phyloP scores from a whole-genome alignment of 768 basidiomycete genomes.

The Hydnum rufescens region DNA sequence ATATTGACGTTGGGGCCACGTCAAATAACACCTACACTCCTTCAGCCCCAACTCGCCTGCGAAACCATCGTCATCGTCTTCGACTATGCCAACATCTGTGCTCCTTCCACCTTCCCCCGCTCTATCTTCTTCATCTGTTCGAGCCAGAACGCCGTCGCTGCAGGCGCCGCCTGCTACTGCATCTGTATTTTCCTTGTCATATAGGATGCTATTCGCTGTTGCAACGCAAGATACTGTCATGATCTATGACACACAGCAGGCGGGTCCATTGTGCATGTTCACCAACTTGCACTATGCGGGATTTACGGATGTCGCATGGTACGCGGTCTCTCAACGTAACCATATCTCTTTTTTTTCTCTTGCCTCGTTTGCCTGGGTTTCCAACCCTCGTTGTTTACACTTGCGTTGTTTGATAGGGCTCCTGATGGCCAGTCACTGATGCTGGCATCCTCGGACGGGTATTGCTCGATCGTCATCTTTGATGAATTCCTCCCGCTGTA shows the following conservation, averaged over 20 bases:
- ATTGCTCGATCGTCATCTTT: slow-evolving; percentile 87
- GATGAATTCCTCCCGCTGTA: slow-evolving; percentile 82
- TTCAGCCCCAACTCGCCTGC: slow-evolving; percentile 14
- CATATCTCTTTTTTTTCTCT: slow-evolving; percentile 1
- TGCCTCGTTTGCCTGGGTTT: background rate
- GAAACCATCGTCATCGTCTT: slow-evolving; percentile 4
- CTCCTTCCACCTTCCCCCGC: slow-evolving; percentile 6
- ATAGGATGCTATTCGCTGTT: slow-evolving; percentile 87
- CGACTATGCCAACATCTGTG: slow-evolving; percentile 3
- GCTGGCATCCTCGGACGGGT: slow-evolving; percentile 85
- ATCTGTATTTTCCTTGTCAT: slow-evolving; percentile 64
- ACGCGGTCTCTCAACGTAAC: too few species aligned
- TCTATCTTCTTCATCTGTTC: slow-evolving; percentile 1
- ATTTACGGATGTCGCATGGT: slow-evolving; percentile 96
- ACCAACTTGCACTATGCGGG: slow-evolving; percentile 94
- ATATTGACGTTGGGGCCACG: slow-evolving; percentile 37
- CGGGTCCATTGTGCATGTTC: slow-evolving; percentile 74
- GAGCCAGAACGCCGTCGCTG: slow-evolving; percentile 2
- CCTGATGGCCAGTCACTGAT: slow-evolving; percentile 87
- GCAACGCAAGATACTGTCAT: slow-evolving; percentile 91
- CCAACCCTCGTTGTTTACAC: background rate
- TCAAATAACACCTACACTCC: slow-evolving; percentile 11
- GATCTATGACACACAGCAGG: slow-evolving; percentile 94
- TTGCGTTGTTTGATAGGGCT: slow-evolving; percentile 39
- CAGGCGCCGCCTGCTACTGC: slow-evolving; percentile 15